Conservation (phyloP, 352 stramenopile genomes). For the Phytophthora fragariaefolia region DNA sequence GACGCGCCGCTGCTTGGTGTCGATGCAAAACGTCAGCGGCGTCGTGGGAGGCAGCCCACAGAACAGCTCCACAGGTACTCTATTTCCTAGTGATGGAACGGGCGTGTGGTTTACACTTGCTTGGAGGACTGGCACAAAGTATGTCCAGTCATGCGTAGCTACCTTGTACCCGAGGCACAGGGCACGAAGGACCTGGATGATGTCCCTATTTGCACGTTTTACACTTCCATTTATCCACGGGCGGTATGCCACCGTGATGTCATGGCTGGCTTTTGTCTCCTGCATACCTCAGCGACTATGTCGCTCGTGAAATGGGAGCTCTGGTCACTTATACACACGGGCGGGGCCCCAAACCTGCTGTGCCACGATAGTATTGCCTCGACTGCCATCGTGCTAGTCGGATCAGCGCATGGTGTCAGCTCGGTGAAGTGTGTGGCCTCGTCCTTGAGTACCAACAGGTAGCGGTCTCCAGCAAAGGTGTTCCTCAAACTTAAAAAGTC, state of each 20-base stretch:
- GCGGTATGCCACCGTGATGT: background rate
- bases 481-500: slow-evolving; percentile 11
- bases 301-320: slow-evolving; percentile 1
- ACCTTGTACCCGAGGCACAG: background rate
- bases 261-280: background rate
- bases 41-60: no score
- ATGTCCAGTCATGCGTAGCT: background rate
- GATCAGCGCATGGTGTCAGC: background rate
- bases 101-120: background rate
- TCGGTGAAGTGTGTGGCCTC: slow-evolving; percentile 4
- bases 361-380: slow-evolving; percentile 7
- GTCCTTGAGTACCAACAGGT: slow-evolving; percentile 13
- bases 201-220: background rate
- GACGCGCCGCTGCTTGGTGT: no score
- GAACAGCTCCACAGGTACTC: background rate
- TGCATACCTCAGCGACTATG: background rate
- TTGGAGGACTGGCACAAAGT: background rate
- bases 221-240: slow-evolving; percentile 8
- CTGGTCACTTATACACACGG: slow-evolving; percentile 2
- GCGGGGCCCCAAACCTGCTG: background rate
- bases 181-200: background rate
- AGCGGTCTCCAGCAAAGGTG: background rate
- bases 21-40: no score
- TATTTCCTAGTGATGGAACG: background rate
- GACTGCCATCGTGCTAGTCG: no score